phyloP scores from a whole-genome alignment of 495 filamentous ascomycete genomes.

The Lasiosphaeria miniovina region DNA sequence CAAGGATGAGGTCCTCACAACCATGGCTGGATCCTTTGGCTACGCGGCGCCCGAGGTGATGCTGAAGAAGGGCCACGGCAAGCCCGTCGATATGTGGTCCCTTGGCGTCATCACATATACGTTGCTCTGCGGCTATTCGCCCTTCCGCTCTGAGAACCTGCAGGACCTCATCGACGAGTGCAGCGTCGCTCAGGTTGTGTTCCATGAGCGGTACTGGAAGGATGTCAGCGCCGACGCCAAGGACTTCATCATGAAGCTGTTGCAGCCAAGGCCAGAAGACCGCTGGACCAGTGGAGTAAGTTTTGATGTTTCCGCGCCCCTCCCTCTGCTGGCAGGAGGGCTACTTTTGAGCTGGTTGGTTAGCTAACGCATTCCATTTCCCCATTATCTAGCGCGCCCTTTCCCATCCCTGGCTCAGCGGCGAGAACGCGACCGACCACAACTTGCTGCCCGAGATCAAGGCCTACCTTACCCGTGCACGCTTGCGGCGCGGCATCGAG shows the following conservation, averaged over 20 bases:
- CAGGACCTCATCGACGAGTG: conserved; percentile 95
- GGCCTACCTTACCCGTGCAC: conserved; percentile 86
- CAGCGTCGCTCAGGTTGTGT: conserved; percentile 81
- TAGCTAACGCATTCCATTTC: conserved; percentile 11
- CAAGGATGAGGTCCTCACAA: conserved; percentile 86
- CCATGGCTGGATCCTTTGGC: conserved; percentile 98
- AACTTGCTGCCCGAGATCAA: conserved; percentile 97
- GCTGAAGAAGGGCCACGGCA: conserved; percentile 95
- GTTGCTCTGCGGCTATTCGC: conserved; percentile 97
- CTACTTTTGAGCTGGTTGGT: conserved; percentile 1
- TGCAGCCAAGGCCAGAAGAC: conserved; percentile 75
- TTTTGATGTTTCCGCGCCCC: conserved; percentile 4
- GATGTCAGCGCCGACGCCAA: conserved; percentile 96
- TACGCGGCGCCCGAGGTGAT: conserved; percentile 98
- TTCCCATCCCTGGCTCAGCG: conserved; percentile 84
- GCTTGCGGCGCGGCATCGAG: conserved; percentile 90
- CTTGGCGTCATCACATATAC: conserved; percentile 99
- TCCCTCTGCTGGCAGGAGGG: neutral
- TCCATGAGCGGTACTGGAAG: conserved; percentile 98
- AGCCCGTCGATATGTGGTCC: conserved; percentile 99
- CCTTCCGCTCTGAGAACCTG: conserved; percentile 92
- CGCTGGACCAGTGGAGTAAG: conserved; percentile 74
- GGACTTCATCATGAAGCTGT: conserved; percentile 80
- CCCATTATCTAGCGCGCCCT: conserved; percentile 61
- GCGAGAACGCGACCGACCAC: conserved; percentile 85